phyloP scores from a whole-genome alignment of 139 green algal genomes.

The Helicosporidium sp. region DNA sequence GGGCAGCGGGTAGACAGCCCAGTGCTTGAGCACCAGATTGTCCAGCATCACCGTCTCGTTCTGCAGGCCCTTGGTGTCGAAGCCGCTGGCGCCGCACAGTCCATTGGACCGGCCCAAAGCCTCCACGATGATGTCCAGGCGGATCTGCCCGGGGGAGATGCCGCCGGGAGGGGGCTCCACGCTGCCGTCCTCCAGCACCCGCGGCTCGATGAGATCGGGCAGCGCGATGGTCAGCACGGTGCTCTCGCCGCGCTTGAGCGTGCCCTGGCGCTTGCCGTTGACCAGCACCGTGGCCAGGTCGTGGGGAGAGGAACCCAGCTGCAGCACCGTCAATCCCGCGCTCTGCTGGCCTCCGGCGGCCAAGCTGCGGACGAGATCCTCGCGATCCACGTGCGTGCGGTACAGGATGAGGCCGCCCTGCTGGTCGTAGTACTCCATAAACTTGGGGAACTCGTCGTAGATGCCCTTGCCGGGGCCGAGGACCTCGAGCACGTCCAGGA shows the following conservation, averaged over 20 bases:
- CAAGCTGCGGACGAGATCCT: not conserved
- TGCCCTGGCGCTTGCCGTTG: not conserved
- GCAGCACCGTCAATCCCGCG: slow-evolving; percentile 1
- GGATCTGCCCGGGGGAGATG: not conserved
- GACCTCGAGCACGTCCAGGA: slow-evolving; percentile 13
- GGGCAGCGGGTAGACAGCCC: no score
- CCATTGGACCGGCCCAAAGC: slow-evolving; percentile 30
- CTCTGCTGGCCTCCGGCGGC: not conserved
- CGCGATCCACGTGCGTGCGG: not conserved
- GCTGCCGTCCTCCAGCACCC: no score
- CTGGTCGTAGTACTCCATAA: slow-evolving; percentile 41
- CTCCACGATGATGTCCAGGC: slow-evolving; percentile 33
- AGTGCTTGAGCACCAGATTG: slow-evolving; percentile 7
- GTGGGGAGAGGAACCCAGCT: slow-evolving; percentile 8
- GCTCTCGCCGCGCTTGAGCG: not conserved
- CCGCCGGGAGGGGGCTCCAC: not conserved
- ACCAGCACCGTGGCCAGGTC: slow-evolving; percentile 21
- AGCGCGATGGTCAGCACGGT: no score
- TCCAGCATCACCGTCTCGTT: slow-evolving; percentile 19
- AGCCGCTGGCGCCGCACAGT: slow-evolving; percentile 11
- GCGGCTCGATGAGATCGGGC: no score
- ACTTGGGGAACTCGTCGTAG: slow-evolving; percentile 9
- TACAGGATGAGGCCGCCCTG: slow-evolving; percentile 31
- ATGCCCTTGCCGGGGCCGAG: slow-evolving; percentile 14
- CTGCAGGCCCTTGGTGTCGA: slow-evolving; percentile 33